A percentile compares a stretch with the other conserved stretches of the same genome.
phyloP scores from a whole-genome alignment of 345 rosid species.

The Cardamine occulta region DNA sequence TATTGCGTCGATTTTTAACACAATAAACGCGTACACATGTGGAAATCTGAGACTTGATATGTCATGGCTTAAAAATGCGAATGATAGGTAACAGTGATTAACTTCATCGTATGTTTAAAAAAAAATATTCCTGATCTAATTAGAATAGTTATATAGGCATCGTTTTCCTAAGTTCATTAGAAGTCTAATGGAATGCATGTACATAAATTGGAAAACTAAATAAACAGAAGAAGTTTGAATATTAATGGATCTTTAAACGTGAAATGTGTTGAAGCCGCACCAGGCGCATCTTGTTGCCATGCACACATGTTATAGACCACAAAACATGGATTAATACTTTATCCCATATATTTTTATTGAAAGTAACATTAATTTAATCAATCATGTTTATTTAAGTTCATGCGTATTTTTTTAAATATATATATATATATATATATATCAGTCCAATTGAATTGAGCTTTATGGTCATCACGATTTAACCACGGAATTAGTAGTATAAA shows the following conservation, averaged over 20 bases:
- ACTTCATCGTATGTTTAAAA: not conserved
- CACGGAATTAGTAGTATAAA: too few species aligned
- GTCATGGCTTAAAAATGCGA: too few species aligned
- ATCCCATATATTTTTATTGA: conserved; percentile 2
- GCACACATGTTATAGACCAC: conserved; percentile 28
- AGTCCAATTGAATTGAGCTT: too few species aligned
- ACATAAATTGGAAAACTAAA: not conserved
- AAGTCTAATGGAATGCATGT: not conserved
- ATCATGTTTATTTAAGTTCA: not conserved
- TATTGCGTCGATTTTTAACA: too few species aligned
- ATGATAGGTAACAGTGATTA: too few species aligned
- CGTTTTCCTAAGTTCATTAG: not conserved
- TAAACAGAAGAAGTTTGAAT: not conserved
- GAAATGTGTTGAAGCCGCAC: conserved; percentile 29
- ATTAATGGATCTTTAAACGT: conserved; percentile 23
- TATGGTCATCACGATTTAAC: too few species aligned
- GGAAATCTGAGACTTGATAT: too few species aligned
- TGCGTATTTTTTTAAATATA: not conserved
- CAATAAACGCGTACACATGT: too few species aligned
- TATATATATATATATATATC: too few species aligned
- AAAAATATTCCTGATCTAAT: not conserved
- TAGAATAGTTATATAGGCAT: not conserved
- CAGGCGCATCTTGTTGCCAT: conserved; percentile 31
- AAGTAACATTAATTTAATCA: conserved; percentile 3
- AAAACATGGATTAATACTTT: conserved; percentile 20